These are phyloP conservation scores for Globisporangium echinulatum DNA, from an alignment of 352 stramenopile species.

Conservation along the genomic window DNA sequence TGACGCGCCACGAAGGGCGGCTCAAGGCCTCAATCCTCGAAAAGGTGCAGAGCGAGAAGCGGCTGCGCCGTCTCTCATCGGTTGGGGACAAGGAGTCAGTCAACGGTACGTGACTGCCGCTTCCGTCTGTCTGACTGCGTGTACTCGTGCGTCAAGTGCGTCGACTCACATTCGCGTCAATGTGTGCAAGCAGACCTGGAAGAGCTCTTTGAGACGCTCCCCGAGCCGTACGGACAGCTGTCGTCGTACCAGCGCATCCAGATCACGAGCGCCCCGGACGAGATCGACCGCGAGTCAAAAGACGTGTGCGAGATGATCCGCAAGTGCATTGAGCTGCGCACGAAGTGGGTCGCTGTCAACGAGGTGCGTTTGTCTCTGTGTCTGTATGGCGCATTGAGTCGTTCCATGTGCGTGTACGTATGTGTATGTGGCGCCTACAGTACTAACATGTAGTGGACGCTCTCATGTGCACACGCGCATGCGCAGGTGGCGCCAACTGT, in stretches of 20 bases:
- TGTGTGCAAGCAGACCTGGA: constrained; percentile 14
- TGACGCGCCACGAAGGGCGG: constrained; percentile 49
- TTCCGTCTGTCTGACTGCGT: background rate
- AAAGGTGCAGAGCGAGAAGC: constrained; percentile 69
- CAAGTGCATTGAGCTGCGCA: constrained; percentile 62
- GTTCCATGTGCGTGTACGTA: too few species aligned
- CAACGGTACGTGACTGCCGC: constrained; percentile 3
- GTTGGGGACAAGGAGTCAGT: constrained; percentile 18
- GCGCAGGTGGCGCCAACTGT: constrained; percentile 4
- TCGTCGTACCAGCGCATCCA: constrained; percentile 73
- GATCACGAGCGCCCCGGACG: constrained; percentile 58
- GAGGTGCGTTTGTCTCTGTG: constrained; percentile 10
- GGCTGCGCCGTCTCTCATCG: constrained; percentile 50
- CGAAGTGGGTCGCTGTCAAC: constrained; percentile 67
- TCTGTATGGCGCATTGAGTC: too few species aligned
- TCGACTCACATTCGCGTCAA: background rate
- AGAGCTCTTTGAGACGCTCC: constrained; percentile 74
- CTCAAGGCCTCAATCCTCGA: constrained; percentile 75
- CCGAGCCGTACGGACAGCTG: constrained; percentile 68
- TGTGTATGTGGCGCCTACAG: too few species aligned
- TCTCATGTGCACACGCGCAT: background rate
- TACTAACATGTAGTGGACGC: too few species aligned
- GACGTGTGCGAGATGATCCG: constrained; percentile 75
- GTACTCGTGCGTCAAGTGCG: too few species aligned
- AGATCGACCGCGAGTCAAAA: constrained; percentile 67